Evolutionary conservation across 495 filamentous ascomycete species (phyloP).

Genomic region (Neurospora sp.): DNA sequence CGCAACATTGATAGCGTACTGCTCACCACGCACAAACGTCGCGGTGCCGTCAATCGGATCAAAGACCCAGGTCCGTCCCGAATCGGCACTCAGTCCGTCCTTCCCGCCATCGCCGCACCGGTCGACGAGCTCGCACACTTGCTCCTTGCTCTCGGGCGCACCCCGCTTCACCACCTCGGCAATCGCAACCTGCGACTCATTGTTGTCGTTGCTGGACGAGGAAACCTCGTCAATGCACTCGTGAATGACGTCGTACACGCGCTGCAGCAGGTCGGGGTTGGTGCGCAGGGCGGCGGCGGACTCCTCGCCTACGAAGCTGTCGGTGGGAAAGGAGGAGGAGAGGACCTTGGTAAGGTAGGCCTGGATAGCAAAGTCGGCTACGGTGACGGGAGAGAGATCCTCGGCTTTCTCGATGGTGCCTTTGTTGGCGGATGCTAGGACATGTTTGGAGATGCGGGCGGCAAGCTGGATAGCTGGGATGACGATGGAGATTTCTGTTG

Average conservation of each 20-base stretch:
- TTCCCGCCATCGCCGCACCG: conserved; percentile 39
- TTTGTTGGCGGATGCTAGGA: conserved; percentile 16
- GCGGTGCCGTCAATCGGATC: conserved; percentile 67
- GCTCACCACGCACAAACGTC: conserved; percentile 51
- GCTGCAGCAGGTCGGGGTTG: conserved; percentile 38
- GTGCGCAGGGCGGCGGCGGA: conserved; percentile 42
- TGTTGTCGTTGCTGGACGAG: conserved; percentile 20
- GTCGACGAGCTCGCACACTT: conserved; percentile 55
- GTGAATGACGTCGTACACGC: conserved; percentile 41
- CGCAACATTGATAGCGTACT: conserved; percentile 46
- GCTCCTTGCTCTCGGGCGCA: conserved; percentile 36
- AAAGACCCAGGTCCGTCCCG: conserved; percentile 48
- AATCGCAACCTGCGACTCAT: neutral
- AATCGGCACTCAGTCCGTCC: conserved; percentile 6
- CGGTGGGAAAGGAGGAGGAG: conserved; percentile 41
- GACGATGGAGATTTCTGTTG: conserved; percentile 19
- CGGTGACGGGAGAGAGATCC: conserved; percentile 52
- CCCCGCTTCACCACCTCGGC: conserved; percentile 7
- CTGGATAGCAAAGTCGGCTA: conserved; percentile 61
- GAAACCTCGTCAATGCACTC: conserved; percentile 7
- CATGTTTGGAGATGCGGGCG: conserved; percentile 26
- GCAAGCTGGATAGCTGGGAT: conserved; percentile 24
- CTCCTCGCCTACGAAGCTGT: conserved; percentile 55
- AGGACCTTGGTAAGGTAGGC: conserved; percentile 50
- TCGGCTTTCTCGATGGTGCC: conserved; percentile 32